These are phyloP conservation scores for Trichoderma sp. DNA, from an alignment of 2,329 filamentous ascomycete species.

Conservation along the genomic window DNA sequence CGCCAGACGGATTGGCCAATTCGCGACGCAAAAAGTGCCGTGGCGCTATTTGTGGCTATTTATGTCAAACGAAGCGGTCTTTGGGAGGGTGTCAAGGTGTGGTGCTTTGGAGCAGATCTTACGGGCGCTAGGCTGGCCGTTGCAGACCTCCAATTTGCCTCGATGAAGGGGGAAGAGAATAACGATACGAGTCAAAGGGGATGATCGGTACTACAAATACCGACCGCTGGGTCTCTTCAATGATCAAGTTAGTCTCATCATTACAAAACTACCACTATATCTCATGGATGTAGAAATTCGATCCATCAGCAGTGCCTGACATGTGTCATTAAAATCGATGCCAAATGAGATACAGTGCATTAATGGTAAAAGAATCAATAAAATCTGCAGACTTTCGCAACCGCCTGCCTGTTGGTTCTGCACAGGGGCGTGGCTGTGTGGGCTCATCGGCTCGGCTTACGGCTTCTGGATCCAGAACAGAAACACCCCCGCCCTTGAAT, in stretches of 20 bases:
- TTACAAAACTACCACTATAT: not conserved
- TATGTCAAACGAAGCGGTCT: conserved; percentile 5
- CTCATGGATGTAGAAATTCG: not conserved
- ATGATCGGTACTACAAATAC: not conserved
- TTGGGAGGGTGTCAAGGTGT: conserved; percentile 4
- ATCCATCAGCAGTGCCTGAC: not conserved
- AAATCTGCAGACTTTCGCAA: not conserved
- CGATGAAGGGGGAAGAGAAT: not conserved
- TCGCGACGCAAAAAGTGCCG: conserved; percentile 1
- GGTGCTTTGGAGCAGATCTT: not conserved
- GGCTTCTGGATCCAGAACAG: not conserved
- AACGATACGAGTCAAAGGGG: not conserved
- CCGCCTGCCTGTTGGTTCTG: not conserved
- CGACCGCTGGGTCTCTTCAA: not conserved
- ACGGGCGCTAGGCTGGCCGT: not conserved
- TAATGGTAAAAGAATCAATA: not conserved
- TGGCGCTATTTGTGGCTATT: conserved; percentile 1
- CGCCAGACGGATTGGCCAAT: conserved; percentile 13
- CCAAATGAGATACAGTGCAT: not conserved
- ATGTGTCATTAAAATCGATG: not conserved
- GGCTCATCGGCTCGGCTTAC: conserved; percentile 1
- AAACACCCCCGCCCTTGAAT: not conserved
- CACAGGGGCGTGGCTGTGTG: not conserved
- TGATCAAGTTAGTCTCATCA: too few relatives aligned
- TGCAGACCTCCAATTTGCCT: not conserved